Evolutionary conservation across 352 stramenopile genomes (phyloP).

Genomic region (Globisporangium spiculum): DNA sequence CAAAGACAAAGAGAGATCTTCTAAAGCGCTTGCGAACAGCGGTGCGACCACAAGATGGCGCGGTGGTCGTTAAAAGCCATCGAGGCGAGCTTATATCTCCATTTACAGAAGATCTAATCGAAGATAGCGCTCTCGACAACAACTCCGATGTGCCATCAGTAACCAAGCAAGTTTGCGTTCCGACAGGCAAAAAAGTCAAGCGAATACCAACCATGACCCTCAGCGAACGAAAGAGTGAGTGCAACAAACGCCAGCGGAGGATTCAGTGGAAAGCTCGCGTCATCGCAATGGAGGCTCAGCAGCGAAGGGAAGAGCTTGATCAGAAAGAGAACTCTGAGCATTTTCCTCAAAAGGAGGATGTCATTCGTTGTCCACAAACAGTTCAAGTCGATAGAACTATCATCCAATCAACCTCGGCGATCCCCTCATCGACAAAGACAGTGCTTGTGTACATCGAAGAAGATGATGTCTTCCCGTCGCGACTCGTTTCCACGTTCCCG

Average conservation of each 20-base stretch:
- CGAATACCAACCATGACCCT: slow-evolving; percentile 22
- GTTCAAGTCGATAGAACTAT: neutral
- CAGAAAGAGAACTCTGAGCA: neutral
- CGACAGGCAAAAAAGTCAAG: slow-evolving; percentile 6
- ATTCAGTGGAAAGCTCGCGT: slow-evolving; percentile 48
- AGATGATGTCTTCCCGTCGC: slow-evolving; percentile 31
- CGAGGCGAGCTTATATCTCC: slow-evolving; percentile 46
- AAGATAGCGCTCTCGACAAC: neutral
- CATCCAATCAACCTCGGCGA: neutral
- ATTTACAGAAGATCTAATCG: slow-evolving; percentile 8
- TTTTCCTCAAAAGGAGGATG: neutral
- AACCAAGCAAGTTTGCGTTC: neutral
- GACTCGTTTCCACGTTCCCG: slow-evolving; percentile 26
- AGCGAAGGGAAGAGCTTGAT: slow-evolving; percentile 24
- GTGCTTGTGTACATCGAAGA: slow-evolving; percentile 35
- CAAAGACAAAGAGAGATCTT: slow-evolving; percentile 33
- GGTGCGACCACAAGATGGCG: slow-evolving; percentile 21
- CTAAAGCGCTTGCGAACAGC: slow-evolving; percentile 39
- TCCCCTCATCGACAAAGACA: slow-evolving; percentile 6
- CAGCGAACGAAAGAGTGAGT: slow-evolving; percentile 23
- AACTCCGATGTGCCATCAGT: neutral
- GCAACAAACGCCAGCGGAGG: slow-evolving; percentile 21
- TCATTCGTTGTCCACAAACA: slow-evolving; percentile 3
- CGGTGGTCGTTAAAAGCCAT: slow-evolving; percentile 47
- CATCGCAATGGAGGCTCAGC: slow-evolving; percentile 58